Base-by-base conservation (phyloP, 176 grass and related monocot species). In the Themeda triandra region DNA sequence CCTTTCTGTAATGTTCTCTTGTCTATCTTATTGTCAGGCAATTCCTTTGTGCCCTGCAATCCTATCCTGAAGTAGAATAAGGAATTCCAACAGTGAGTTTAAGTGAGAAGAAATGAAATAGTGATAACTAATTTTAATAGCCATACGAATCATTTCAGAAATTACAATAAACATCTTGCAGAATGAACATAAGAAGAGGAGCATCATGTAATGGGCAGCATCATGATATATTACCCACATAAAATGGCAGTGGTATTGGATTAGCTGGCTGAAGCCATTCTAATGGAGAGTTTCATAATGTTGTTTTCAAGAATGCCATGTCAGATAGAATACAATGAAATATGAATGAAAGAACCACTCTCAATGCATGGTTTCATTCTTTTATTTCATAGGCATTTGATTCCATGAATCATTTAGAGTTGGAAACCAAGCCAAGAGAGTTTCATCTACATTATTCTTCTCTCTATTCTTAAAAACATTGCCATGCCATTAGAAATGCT, bases 1-100 rank as follows among this genome's bases (percentile, higher is more conserved):
- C 96, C 89, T 88, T 95, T 95, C 46, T 87, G 85, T 82, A 98
- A 85, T 30, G 76, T 84, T 75, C 32, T 85, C 63, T 95, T 93
- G 71, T 95, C 91, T 67, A 86, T 62, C 69, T 92, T 87, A 62
- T 27, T 67, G 64, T 89, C 89, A 65, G 85, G 59, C 42, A 92
- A 78, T 67, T 95, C 89, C 68, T 93, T 98, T 79, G 82, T 87
- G 65, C 68, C 85, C 17, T 92, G 85, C 41, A 92, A 87, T 87
- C 91, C 92, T 72, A 67, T 78, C 87, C 96, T 99, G 87, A 56
- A 84, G 40, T 80, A 32, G 13, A 83, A 81, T 36, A 63, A 76
- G 36, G 18, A 75, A 42, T 74, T 79, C 13, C 10, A 69, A 75
- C 3, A 80, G 67, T 80, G 75, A 87, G 68, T 35, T 87, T 75